These are phyloP conservation scores for Endocalyx cinctus DNA, from an alignment of 2,329 filamentous ascomycete species.

Conservation along the genomic window DNA sequence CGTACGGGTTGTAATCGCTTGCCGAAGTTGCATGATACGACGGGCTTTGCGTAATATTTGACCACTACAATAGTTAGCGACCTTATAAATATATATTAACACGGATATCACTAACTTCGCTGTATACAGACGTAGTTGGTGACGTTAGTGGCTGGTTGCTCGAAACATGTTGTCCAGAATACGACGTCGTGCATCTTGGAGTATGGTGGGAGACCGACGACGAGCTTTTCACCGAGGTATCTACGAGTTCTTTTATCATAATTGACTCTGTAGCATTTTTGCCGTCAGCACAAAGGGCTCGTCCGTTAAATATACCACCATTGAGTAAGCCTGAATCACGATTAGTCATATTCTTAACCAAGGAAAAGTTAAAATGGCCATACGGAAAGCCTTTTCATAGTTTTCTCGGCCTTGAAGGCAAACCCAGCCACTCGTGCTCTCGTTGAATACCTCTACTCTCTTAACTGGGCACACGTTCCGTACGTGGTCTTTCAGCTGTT, in stretches of 20 bases:
- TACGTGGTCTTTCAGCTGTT: slow-evolving; percentile 44
- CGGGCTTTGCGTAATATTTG: slow-evolving; percentile 12
- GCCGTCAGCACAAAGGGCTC: slow-evolving; percentile 37
- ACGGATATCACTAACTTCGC: slow-evolving; percentile 22
- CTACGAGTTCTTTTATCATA: slow-evolving; percentile 30
- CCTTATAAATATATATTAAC: no score
- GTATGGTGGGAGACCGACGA: slow-evolving; percentile 15
- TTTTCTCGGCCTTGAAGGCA: slow-evolving; percentile 40
- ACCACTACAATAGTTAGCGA: slow-evolving; percentile 24
- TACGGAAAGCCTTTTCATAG: slow-evolving; percentile 43
- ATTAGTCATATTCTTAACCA: no score
- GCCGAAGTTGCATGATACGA: no score
- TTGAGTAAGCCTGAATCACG: slow-evolving; percentile 31
- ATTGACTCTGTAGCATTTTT: slow-evolving; percentile 37
- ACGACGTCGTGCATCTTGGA: slow-evolving; percentile 12
- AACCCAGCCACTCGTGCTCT: slow-evolving; percentile 45
- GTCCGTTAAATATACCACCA: slow-evolving; percentile 37
- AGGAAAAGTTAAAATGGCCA: no score
- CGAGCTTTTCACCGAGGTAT: slow-evolving; percentile 9
- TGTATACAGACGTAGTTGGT: slow-evolving; percentile 14
- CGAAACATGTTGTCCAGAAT: slow-evolving; percentile 14
- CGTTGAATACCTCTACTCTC: slow-evolving; percentile 42
- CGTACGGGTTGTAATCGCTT: no score
- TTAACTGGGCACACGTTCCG: slow-evolving; percentile 39
- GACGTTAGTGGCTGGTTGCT: slow-evolving; percentile 13